Evolutionary conservation across 1,284 basidiomycete species (phyloP).

Genomic region (Meira nashicola): DNA sequence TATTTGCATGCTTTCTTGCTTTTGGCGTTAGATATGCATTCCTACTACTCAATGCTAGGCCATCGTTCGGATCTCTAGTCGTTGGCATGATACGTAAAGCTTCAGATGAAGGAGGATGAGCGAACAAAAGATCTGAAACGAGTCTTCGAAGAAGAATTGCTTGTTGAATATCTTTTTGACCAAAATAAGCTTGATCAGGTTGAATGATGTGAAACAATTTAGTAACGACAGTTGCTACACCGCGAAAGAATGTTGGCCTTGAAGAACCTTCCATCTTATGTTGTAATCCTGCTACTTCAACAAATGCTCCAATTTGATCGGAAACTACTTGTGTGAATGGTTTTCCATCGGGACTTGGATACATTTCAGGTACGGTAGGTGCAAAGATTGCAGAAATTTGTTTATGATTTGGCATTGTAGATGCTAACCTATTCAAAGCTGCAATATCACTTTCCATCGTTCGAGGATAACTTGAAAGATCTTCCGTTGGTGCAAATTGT

Average conservation of each 20-base stretch:
- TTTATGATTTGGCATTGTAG: constrained; percentile 42
- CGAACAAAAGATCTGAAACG: constrained; percentile 71
- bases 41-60: constrained; percentile 80
- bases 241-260: constrained; percentile 87
- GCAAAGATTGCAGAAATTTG: constrained; percentile 27
- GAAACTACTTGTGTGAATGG: constrained; percentile 75
- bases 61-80: constrained; percentile 61
- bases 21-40: constrained; percentile 73
- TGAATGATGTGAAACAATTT: constrained; percentile 91
- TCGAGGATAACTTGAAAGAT: constrained; percentile 82
- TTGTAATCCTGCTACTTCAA: constrained; percentile 78
- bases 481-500: constrained; percentile 94
- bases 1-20: constrained; percentile 68
- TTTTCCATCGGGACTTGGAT: constrained; percentile 57
- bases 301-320: constrained; percentile 78
- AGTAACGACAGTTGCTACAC: constrained; percentile 89
- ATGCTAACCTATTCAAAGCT: constrained; percentile 53
- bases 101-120: constrained; percentile 68
- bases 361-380: constrained; percentile 59
- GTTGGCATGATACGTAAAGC: constrained; percentile 70
- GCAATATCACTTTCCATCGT: constrained; percentile 56
- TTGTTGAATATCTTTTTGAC: constrained; percentile 98
- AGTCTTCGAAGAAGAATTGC: constrained; percentile 80
- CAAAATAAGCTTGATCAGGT: constrained; percentile 90
- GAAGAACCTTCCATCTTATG: constrained; percentile 79